These are phyloP conservation scores for Tricholoma saponaceum DNA, from an alignment of 768 basidiomycete genomes.

Conservation along the genomic window DNA sequence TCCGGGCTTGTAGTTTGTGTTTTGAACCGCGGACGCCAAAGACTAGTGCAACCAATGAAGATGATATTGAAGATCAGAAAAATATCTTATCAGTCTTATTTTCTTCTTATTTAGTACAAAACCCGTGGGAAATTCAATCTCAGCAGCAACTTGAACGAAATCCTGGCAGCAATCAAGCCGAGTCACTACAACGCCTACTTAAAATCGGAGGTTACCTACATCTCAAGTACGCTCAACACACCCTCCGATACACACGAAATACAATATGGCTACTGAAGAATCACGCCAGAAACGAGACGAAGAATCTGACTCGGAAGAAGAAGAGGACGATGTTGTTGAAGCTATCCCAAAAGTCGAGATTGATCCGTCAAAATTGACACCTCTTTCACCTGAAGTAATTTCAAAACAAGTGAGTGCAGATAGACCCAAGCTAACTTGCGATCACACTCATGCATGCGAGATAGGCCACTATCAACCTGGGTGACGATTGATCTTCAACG, in stretches of 20 bases:
- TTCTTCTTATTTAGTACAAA: too few species aligned
- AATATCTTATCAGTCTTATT: too few species aligned
- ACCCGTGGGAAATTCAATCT: too few species aligned
- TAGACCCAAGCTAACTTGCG: not conserved
- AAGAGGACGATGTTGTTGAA: constrained; percentile 54
- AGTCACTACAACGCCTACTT: too few species aligned
- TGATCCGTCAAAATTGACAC: constrained; percentile 79
- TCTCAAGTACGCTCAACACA: not conserved
- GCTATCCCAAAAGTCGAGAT: constrained; percentile 65
- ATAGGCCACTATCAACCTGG: constrained; percentile 93
- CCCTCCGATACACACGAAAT: constrained; percentile 7
- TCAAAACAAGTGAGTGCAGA: constrained; percentile 72
- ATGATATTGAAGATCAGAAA: too few species aligned
- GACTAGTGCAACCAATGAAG: too few species aligned
- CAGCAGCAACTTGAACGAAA: too few species aligned
- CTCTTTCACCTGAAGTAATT: constrained; percentile 86
- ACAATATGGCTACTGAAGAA: constrained; percentile 65
- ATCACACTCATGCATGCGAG: not conserved
- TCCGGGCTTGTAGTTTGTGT: too few species aligned
- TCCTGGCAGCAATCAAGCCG: too few species aligned
- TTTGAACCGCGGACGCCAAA: too few species aligned
- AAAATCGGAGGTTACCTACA: too few species aligned
- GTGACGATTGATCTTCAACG: constrained; percentile 34
- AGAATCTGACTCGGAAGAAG: constrained; percentile 68
- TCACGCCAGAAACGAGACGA: constrained; percentile 58